phyloP scores from a whole-genome alignment of 2,329 filamentous ascomycete genomes.

The Trichoderma sp. region DNA sequence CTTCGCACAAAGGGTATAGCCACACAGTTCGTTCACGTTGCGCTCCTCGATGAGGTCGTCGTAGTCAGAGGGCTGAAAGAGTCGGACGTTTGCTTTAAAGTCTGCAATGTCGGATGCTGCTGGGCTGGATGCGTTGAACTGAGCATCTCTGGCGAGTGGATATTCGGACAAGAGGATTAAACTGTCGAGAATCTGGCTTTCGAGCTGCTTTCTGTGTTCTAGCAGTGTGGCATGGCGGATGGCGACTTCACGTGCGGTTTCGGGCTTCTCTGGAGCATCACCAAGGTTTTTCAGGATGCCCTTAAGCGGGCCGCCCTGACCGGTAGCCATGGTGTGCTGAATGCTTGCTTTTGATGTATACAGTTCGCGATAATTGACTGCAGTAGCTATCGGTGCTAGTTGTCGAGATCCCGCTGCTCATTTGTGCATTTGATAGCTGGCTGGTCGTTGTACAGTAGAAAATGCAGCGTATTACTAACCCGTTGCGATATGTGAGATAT shows the following conservation, averaged over 20 bases:
- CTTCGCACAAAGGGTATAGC: conserved; percentile 77
- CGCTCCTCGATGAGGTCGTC: conserved; percentile 87
- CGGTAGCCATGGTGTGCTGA: conserved; percentile 35
- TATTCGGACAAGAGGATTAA: conserved; percentile 72
- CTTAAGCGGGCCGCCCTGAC: conserved; percentile 48
- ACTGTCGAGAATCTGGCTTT: conserved; percentile 71
- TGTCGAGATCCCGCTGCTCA: neutral
- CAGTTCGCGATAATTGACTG: neutral
- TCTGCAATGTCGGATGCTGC: conserved; percentile 62
- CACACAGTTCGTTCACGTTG: conserved; percentile 80
- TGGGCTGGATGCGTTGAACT: conserved; percentile 51
- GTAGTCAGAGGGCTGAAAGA: conserved; percentile 87
- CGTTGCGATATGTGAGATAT: neutral
- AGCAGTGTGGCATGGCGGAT: conserved; percentile 81
- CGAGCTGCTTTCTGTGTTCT: conserved; percentile 78
- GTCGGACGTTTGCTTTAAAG: conserved; percentile 68
- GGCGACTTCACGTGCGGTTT: conserved; percentile 64
- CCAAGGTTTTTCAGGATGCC: conserved; percentile 63
- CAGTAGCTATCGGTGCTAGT: neutral
- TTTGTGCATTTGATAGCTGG: neutral
- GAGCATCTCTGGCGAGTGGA: conserved; percentile 45
- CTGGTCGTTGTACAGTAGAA: neutral
- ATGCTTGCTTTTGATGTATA: neutral
- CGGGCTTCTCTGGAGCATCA: conserved; percentile 35
- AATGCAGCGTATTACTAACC: conserved; percentile 3